Percentiles rank a stretch among this genome's conserved stretches.
These are phyloP conservation scores for Lactarius vividus DNA, from an alignment of 768 basidiomycete species.

Conservation along the genomic window DNA sequence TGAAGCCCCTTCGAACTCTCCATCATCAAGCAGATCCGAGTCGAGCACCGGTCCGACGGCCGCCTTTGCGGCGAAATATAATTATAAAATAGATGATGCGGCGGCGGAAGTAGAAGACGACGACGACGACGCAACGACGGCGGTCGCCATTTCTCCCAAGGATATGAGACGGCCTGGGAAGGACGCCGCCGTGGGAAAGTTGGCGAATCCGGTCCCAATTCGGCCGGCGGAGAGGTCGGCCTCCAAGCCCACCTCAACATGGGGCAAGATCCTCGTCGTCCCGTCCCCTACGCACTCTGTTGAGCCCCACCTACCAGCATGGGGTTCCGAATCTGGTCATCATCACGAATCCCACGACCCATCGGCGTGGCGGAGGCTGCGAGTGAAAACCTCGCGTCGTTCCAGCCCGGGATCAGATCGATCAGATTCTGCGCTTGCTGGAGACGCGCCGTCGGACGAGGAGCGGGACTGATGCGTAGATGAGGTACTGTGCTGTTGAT, in stretches of 20 bases:
- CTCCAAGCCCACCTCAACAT: neutral
- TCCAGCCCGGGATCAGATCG: too few relatives aligned
- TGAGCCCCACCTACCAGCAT: neutral
- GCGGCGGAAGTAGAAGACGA: neutral
- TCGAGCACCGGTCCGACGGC: slow-evolving; percentile 1
- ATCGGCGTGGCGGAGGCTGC: neutral
- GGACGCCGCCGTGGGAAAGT: neutral
- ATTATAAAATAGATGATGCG: neutral
- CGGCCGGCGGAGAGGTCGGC: neutral
- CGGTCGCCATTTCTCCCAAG: slow-evolving; percentile 2
- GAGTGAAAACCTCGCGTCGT: neutral
- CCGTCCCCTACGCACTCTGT: slow-evolving; percentile 4
- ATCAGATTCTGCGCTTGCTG: too few relatives aligned
- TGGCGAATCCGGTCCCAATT: neutral
- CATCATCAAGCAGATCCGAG: slow-evolving; percentile 1
- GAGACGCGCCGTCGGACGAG: neutral
- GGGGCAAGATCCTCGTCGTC: slow-evolving; percentile 20
- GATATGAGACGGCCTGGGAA: slow-evolving; percentile 4
- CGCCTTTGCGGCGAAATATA: neutral
- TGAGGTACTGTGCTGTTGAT: neutral
- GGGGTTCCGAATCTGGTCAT: neutral
- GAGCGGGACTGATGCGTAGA: neutral
- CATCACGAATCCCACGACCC: neutral
- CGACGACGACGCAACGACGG: slow-evolving; percentile 4
- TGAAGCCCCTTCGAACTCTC: neutral